Base-by-base conservation (phyloP, 73 alveolate genomes). In the Paramecium octaurelia region DNA sequence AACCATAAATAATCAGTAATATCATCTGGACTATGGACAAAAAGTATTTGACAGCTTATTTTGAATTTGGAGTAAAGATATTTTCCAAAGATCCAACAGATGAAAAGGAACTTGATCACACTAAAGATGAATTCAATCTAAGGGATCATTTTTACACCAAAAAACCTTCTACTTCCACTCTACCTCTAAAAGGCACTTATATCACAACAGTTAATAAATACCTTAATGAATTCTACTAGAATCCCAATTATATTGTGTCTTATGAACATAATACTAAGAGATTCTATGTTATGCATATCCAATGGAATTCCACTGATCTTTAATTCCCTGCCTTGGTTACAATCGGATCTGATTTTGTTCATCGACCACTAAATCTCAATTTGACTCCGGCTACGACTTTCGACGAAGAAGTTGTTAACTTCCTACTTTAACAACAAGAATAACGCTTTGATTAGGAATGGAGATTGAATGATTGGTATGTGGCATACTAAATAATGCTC, bases 1-100 rank as follows among this genome's bases (percentile, higher is more conserved):
- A 77, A 27, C 98, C 98, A 29, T 85, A 83, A n/a, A 83, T 92
- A 54, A 88, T 96, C 3, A 23, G 95, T 35, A 83, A 92, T 34
- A 95, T 95, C 21, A 58, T 70, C 4, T 97, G 99, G 98, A 97
- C 97, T 0, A 93, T 97, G 93, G 60, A 91, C 86, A 88, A 95
- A 29, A 92, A 94, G 18, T 86, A 96, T 14, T 68, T 97, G 14
- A 93, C 98, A 12, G 93, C 92, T 18, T 95, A 97, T 71, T 69
- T 90, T 6, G 94, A 95, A 43, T 43, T 21, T 24, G 94, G 94
- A 4, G 31, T 89, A 8, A 95, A 95, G 71, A 70, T 96, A 1
- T 96, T 96, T 76, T 95, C 98, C 1, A 80, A 88, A 18, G 89
- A 95, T 43, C 84, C 94, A 6, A 86, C 91, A 44, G 95, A 95